These are phyloP conservation scores for Podospora fimiseda DNA, from an alignment of 495 filamentous ascomycete species.

Conservation along the genomic window DNA sequence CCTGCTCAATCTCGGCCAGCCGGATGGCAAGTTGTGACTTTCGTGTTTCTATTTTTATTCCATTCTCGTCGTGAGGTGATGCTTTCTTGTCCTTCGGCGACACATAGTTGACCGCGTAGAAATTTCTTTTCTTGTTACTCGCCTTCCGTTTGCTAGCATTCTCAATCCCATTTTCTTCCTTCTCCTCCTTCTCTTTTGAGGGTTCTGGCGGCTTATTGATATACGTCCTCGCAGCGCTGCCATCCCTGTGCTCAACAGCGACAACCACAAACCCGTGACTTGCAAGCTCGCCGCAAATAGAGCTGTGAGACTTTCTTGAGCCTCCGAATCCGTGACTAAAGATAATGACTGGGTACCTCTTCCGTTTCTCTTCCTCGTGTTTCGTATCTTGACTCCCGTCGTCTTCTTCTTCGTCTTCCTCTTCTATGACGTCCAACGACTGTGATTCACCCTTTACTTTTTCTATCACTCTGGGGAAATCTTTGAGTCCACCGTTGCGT, in stretches of 20 bases:
- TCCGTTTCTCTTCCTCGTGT: constrained; percentile 5
- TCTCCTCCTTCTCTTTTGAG: not conserved
- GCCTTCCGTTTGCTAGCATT: not conserved
- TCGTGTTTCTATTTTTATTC: constrained; percentile 36
- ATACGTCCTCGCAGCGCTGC: constrained; percentile 55
- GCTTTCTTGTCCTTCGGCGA: constrained; percentile 40
- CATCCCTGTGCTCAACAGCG: constrained; percentile 64
- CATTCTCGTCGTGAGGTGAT: constrained; percentile 28
- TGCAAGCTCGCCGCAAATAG: constrained; percentile 56
- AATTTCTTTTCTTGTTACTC: constrained; percentile 8
- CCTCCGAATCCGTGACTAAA: constrained; percentile 67
- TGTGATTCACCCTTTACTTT: not conserved
- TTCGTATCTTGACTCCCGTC: constrained; percentile 29
- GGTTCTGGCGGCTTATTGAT: constrained; percentile 37
- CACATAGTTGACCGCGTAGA: constrained; percentile 40
- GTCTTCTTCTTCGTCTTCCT: constrained; percentile 27
- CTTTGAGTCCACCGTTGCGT: constrained; percentile 39
- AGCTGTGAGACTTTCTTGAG: constrained; percentile 54
- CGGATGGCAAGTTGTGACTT: constrained; percentile 57
- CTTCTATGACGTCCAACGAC: not conserved
- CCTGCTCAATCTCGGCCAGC: constrained; percentile 53
- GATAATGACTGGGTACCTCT: constrained; percentile 56
- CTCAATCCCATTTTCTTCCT: constrained; percentile 2
- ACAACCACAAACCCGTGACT: constrained; percentile 62
- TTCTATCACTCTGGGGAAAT: constrained; percentile 9